Conservation (phyloP, 441 rosid genomes). For the Melastoma candidum region DNA sequence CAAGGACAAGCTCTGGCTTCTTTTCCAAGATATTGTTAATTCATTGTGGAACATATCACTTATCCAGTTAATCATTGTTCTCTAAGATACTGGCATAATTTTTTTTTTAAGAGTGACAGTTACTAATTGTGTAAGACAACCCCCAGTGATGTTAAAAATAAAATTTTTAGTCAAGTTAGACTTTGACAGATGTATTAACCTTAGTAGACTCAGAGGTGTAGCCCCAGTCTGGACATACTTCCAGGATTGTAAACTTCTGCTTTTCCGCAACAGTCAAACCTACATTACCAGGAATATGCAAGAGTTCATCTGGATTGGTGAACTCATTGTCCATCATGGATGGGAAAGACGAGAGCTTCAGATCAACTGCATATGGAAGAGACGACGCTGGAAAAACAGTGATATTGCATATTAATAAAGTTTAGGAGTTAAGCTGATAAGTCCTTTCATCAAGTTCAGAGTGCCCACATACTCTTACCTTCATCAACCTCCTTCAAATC, state of each 20-base stretch:
- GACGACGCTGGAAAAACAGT: slow-evolving; percentile 36
- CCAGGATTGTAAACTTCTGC: slow-evolving; percentile 62
- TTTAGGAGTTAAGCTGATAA: too few species aligned
- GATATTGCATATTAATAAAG: slow-evolving; percentile 8
- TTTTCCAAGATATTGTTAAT: too few species aligned
- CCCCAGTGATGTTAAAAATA: too few species aligned
- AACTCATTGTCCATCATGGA: slow-evolving; percentile 27
- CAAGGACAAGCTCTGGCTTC: too few species aligned
- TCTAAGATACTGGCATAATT: too few species aligned
- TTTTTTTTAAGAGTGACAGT: too few species aligned
- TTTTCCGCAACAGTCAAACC: slow-evolving; percentile 36
- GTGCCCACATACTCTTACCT: slow-evolving; percentile 28
- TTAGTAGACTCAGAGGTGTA: slow-evolving; percentile 62
- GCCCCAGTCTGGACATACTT: slow-evolving; percentile 84
- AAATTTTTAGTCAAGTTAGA: background rate
- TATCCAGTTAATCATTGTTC: too few species aligned
- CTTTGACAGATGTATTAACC: slow-evolving; percentile 24
- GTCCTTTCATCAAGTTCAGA: too few species aligned
- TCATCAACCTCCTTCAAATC: slow-evolving; percentile 22
- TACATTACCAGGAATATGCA: slow-evolving; percentile 27
- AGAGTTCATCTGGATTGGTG: slow-evolving; percentile 23
- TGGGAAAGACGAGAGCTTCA: slow-evolving; percentile 32
- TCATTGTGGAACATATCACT: too few species aligned
- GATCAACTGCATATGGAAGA: slow-evolving; percentile 36
- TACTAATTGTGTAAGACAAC: too few species aligned